A percentile compares a stretch with the other conserved stretches of the same genome.
These are phyloP conservation scores for Phycomyces blakesleeanus DNA, from an alignment of 192 early-diverging fungal genomes.

Conservation along the genomic window DNA sequence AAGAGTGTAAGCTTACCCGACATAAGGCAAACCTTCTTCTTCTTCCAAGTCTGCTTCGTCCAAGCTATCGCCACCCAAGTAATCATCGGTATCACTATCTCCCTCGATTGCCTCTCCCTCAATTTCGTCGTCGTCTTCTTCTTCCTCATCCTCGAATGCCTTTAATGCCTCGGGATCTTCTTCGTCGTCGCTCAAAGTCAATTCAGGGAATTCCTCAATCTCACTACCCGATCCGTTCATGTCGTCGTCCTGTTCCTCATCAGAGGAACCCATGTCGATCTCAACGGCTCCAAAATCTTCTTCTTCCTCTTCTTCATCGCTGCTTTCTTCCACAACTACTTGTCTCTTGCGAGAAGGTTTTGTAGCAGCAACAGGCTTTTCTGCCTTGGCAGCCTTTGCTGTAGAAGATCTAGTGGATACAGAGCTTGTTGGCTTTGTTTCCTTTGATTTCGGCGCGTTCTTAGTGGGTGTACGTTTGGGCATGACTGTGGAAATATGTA, in stretches of 20 bases:
- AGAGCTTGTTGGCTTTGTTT: too few relatives aligned
- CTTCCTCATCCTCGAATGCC: slow-evolving; percentile 40
- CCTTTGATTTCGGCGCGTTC: too few relatives aligned
- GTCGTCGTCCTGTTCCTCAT: slow-evolving; percentile 39
- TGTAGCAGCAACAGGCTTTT: background rate
- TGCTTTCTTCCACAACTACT: slow-evolving; percentile 23
- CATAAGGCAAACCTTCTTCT: slow-evolving; percentile 27
- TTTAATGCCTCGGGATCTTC: slow-evolving; percentile 27
- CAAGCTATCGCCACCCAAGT: slow-evolving; percentile 40
- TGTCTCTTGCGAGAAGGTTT: background rate
- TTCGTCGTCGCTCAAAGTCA: slow-evolving; percentile 28
- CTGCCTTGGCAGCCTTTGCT: background rate
- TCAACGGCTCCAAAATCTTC: slow-evolving; percentile 50
- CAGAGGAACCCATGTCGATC: slow-evolving; percentile 51
- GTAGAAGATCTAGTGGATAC: background rate
- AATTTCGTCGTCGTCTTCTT: slow-evolving; percentile 42
- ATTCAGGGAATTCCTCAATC: slow-evolving; percentile 28
- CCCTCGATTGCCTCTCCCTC: slow-evolving; percentile 46
- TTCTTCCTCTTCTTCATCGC: slow-evolving; percentile 38
- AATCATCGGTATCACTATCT: slow-evolving; percentile 43
- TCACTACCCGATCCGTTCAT: slow-evolving; percentile 49
- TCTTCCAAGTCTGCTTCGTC: slow-evolving; percentile 48
- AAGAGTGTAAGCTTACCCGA: background rate
- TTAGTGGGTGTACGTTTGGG: too few relatives aligned
- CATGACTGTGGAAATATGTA: background rate